Conservation (phyloP, 768 basidiomycete genomes). For the Leccinum obscurum region DNA sequence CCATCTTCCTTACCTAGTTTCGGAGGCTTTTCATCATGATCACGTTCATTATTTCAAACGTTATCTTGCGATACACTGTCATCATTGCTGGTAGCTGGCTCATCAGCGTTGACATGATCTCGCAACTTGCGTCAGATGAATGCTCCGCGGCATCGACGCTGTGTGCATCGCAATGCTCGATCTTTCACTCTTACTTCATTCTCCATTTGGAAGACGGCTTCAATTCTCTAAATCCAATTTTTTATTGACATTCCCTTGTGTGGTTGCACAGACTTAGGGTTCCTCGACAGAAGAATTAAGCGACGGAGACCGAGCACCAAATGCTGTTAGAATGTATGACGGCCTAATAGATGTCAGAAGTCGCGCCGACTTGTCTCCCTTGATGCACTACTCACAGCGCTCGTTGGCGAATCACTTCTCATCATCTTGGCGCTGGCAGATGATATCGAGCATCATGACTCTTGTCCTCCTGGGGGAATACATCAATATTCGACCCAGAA, state of each 20-base stretch:
- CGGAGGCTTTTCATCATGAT: background rate
- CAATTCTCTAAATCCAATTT: background rate
- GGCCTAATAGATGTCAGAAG: background rate
- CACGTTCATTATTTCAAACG: background rate
- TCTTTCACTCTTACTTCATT: background rate
- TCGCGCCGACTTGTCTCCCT: background rate
- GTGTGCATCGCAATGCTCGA: background rate
- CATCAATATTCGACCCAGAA: background rate
- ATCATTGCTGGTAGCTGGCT: background rate
- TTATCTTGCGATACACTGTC: background rate
- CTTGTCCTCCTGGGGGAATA: background rate
- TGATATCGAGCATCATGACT: background rate
- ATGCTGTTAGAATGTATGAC: background rate
- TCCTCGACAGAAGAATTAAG: background rate
- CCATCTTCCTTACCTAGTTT: background rate
- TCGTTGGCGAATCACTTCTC: background rate
- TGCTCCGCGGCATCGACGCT: background rate
- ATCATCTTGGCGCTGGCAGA: background rate
- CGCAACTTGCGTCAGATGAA: background rate
- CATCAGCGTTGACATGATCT: background rate
- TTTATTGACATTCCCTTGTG: background rate
- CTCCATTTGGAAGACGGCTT: conserved; percentile 6
- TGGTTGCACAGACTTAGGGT: background rate
- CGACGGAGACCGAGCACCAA: background rate
- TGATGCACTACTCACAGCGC: background rate